phyloP scores from a whole-genome alignment of 352 stramenopile species.

The Phytopythium oedochilum region DNA sequence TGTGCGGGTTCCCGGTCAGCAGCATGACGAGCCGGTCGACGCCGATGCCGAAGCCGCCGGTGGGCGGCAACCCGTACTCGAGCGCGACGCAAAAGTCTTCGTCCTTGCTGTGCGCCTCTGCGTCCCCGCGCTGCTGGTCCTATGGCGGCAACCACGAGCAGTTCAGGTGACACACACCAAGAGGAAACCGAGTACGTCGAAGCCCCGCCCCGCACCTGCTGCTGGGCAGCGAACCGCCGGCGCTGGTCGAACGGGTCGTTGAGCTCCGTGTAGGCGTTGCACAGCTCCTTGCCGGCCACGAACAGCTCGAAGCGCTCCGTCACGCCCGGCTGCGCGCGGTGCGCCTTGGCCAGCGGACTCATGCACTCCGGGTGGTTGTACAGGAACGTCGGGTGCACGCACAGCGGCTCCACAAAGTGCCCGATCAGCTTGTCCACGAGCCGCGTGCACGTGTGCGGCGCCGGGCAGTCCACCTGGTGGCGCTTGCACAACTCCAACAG shows the following conservation, averaged over 20 bases:
- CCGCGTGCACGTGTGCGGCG: slow-evolving; percentile 93
- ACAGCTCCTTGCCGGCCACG: slow-evolving; percentile 93
- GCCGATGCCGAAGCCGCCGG: slow-evolving; percentile 96
- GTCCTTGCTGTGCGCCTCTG: slow-evolving; percentile 91
- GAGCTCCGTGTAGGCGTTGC: slow-evolving; percentile 99
- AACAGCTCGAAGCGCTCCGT: slow-evolving; percentile 99
- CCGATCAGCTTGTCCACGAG: slow-evolving; percentile 97
- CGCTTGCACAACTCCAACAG: slow-evolving; percentile 86
- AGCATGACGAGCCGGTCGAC: slow-evolving; percentile 99
- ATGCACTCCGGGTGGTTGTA: slow-evolving; percentile 98
- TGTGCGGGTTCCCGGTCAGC: slow-evolving; percentile 97
- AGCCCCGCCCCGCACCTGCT: too few species aligned
- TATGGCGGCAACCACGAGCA: slow-evolving; percentile 2
- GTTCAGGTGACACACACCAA: too few species aligned
- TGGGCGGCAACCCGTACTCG: slow-evolving; percentile 97
- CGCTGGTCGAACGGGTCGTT: slow-evolving; percentile 98
- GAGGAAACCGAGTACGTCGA: too few species aligned
- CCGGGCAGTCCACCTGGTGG: slow-evolving; percentile 87
- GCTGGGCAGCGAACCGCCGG: slow-evolving; percentile 93
- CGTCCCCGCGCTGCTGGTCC: slow-evolving; percentile 74
- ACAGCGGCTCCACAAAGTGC: slow-evolving; percentile 94
- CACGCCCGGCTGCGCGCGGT: slow-evolving; percentile 90
- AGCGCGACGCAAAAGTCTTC: slow-evolving; percentile 97
- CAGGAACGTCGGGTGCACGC: slow-evolving; percentile 96
- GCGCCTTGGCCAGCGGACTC: slow-evolving; percentile 94